Conservation (phyloP, 2,329 filamentous ascomycete species). For the Xylariaceae sp. region DNA sequence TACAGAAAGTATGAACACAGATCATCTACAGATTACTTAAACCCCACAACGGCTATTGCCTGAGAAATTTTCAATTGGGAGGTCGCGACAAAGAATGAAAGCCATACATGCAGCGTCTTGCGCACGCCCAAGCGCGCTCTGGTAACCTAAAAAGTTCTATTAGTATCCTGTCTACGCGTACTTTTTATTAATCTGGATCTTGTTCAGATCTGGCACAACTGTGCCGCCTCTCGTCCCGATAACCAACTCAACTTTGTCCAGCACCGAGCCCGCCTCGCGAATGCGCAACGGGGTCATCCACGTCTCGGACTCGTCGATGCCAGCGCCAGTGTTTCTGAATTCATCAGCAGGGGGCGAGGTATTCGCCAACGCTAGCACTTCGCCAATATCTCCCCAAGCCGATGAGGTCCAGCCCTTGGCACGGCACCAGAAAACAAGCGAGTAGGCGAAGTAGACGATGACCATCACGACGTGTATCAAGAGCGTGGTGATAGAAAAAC, state of each 20-base stretch:
- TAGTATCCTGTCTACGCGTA: constrained; percentile 9
- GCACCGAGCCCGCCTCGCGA: not conserved
- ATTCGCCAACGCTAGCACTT: constrained; percentile 4
- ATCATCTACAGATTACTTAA: too few relatives aligned
- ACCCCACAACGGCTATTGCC: too few relatives aligned
- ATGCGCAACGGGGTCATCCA: constrained; percentile 12
- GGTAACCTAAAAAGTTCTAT: too few relatives aligned
- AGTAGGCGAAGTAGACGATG: constrained; percentile 2
- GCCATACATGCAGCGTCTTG: too few relatives aligned
- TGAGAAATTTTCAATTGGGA: too few relatives aligned
- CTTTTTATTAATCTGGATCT: constrained; percentile 1
- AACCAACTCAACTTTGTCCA: constrained; percentile 2
- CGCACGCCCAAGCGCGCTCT: too few relatives aligned
- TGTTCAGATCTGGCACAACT: constrained; percentile 3
- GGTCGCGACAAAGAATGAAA: too few relatives aligned
- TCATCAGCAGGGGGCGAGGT: constrained; percentile 4
- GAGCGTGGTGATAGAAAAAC: constrained; percentile 11
- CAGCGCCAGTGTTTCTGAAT: constrained; percentile 4
- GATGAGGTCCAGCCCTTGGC: constrained; percentile 9
- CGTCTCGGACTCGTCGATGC: not conserved
- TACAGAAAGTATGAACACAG: too few relatives aligned
- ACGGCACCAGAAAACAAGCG: constrained; percentile 5
- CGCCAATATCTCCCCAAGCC: constrained; percentile 10
- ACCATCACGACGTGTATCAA: constrained; percentile 9
- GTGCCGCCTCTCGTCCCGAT: constrained; percentile 2